These are phyloP conservation scores for Apiotrichum laibachii DNA, from an alignment of 1,284 basidiomycete species.

Conservation along the genomic window DNA sequence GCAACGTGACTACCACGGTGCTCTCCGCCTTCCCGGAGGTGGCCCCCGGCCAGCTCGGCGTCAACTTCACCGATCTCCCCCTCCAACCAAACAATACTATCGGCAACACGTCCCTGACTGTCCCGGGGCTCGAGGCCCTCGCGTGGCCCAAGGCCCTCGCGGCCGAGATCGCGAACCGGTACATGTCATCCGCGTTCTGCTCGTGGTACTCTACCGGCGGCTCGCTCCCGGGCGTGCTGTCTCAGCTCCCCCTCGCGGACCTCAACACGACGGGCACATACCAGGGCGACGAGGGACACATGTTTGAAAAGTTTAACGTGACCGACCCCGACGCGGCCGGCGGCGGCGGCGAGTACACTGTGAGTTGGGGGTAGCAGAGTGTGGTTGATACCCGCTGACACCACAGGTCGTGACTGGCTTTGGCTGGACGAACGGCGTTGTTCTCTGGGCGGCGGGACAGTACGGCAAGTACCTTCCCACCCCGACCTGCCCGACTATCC, in stretches of 20 bases:
- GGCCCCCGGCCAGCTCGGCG: conserved; percentile 68
- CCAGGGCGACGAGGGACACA: conserved; percentile 56
- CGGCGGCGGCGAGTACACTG: conserved; percentile 78
- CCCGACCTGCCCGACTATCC: conserved; percentile 63
- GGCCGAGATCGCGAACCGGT: conserved; percentile 63
- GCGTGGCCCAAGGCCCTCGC: conserved; percentile 57
- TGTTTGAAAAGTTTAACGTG: conserved; percentile 75
- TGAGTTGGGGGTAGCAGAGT: conserved; percentile 31
- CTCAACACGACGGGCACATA: conserved; percentile 66
- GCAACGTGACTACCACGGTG: neutral
- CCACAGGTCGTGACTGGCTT: conserved; percentile 31
- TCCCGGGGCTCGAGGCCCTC: neutral
- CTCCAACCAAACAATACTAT: conserved; percentile 59
- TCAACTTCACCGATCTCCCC: conserved; percentile 65
- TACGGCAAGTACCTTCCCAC: conserved; percentile 65
- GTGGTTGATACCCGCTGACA: neutral
- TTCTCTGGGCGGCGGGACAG: conserved; percentile 67
- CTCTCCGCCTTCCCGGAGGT: conserved; percentile 53
- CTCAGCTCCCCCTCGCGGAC: conserved; percentile 65
- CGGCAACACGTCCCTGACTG: conserved; percentile 57
- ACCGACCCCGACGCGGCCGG: conserved; percentile 79
- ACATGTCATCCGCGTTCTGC: conserved; percentile 76
- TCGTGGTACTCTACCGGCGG: conserved; percentile 81
- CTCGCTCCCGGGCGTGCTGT: conserved; percentile 65
- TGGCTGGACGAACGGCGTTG: conserved; percentile 87